Evolutionary conservation across 495 filamentous ascomycete species (phyloP), one percentile per base, ranked within the genome.

Genomic region (Talaromyces ruber): DNA sequence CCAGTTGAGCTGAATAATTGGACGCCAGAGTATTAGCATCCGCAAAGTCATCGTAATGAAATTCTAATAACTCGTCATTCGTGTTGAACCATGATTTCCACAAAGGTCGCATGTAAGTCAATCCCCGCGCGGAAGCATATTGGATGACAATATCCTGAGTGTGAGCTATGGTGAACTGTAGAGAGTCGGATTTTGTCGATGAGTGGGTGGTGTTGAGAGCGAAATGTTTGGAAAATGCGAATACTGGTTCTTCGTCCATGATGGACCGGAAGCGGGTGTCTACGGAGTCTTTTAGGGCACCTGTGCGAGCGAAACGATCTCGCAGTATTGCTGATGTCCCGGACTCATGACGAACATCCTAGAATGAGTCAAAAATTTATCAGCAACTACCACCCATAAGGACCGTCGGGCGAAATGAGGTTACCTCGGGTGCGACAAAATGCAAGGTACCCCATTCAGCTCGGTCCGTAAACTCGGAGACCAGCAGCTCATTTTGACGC

Each of bases 371-470:
- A 28, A 26, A 54, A 14, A 21, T 18, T 45, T 34, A 18, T 45
- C 22, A 63, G 16, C 29, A 28, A 62, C 14, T 21, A 65, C 34
- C 22, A 18, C 18, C 7, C n/a, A 32, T 45, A 24, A 16, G 29
- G 52, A 25, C 55, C 22, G 6, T 26, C 52, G 26, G 18, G 24
- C 4, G 60, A 24, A 37, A 56, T 47, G 43, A 47, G 43, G 12
- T 26, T 72, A 84, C 82, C 30, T 77, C 74, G 9, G 92, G 91
- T 4, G 80, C 92, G 28, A 90, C 82, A 68, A 89, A 92, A 72
- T 93, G 85, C 55, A 97, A 70, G 6, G 86, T 88, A 3, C 93
- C 93, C 93, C 93, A 98, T 82, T 97, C 93, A 0, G 89, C 82
- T 29, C 86, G 86, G 65, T 97, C 93, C 18, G 70, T 72, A 50